phyloP scores from a whole-genome alignment of 257 asterid species.

The Hygrophila difformis region DNA sequence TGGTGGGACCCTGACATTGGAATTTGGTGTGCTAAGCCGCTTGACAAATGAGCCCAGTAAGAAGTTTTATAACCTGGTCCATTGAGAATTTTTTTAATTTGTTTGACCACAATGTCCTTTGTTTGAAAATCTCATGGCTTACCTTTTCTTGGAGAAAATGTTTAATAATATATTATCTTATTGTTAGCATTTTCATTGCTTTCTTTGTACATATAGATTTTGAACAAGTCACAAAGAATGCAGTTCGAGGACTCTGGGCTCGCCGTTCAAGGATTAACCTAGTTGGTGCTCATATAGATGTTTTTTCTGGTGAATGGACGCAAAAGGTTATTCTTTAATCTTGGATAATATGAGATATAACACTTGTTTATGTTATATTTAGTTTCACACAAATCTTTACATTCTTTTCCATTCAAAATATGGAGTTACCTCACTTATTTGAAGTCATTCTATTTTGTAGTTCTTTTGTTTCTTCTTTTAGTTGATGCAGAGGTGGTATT shows the following conservation, averaged over 20 bases:
- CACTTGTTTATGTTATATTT: background rate
- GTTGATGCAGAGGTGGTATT: too few relatives aligned
- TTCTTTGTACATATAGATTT: constrained; percentile 50
- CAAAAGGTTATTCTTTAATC: constrained; percentile 61
- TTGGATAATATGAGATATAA: constrained; percentile 8
- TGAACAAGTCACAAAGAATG: constrained; percentile 91
- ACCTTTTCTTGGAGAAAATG: background rate
- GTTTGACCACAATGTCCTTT: too few relatives aligned
- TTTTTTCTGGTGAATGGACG: constrained; percentile 98
- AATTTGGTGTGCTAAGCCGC: constrained; percentile 96
- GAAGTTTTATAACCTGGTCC: constrained; percentile 13
- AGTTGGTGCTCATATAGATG: constrained; percentile 99
- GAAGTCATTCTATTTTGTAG: too few relatives aligned
- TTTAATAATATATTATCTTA: background rate
- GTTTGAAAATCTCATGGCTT: background rate
- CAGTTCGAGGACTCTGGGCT: constrained; percentile 97
- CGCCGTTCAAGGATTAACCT: constrained; percentile 93
- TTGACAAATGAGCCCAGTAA: constrained; percentile 83
- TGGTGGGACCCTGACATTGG: constrained; percentile 96
- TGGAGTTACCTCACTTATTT: too few relatives aligned
- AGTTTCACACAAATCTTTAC: background rate
- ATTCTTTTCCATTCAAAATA: background rate
- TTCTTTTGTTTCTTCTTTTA: too few relatives aligned
- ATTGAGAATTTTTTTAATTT: constrained; percentile 1
- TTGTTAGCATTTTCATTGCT: constrained; percentile 13